A percentile compares a stretch with the other conserved stretches of the same genome.
phyloP scores from a whole-genome alignment of 164 flowering plant species.

The Santalum album region DNA sequence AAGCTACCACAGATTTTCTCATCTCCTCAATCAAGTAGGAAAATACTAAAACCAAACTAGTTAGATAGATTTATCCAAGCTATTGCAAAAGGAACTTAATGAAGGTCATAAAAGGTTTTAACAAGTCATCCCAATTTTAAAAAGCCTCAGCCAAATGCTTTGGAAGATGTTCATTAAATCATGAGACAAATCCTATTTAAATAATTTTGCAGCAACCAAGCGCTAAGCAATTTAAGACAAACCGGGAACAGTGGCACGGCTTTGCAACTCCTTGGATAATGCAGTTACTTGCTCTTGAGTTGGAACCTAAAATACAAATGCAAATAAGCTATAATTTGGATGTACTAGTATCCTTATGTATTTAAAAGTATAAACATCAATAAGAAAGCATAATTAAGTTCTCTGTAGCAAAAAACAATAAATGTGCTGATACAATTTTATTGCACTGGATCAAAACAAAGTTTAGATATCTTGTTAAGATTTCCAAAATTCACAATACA shows the following conservation, averaged over 20 bases:
- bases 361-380: no score
- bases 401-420: not conserved
- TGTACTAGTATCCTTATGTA: no score
- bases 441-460: no score
- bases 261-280: slow-evolving; percentile 59
- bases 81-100: no score
- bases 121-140: no score
- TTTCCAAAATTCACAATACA: no score
- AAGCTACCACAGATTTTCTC: not conserved
- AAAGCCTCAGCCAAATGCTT: not conserved
- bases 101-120: no score
- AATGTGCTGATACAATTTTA: not conserved
- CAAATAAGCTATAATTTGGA: no score
- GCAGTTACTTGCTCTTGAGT: slow-evolving; percentile 81
- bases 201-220: not conserved
- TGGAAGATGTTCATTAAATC: not conserved
- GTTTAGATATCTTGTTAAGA: no score
- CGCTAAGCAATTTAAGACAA: slow-evolving; percentile 1
- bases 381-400: not conserved
- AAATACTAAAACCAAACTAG: no score
- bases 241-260: slow-evolving; percentile 88
- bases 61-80: no score
- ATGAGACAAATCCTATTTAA: not conserved
- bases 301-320: slow-evolving; percentile 52
- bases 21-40: no score